Conservation (phyloP, 345 rosid genomes). For the Noccaea caerulescens region DNA sequence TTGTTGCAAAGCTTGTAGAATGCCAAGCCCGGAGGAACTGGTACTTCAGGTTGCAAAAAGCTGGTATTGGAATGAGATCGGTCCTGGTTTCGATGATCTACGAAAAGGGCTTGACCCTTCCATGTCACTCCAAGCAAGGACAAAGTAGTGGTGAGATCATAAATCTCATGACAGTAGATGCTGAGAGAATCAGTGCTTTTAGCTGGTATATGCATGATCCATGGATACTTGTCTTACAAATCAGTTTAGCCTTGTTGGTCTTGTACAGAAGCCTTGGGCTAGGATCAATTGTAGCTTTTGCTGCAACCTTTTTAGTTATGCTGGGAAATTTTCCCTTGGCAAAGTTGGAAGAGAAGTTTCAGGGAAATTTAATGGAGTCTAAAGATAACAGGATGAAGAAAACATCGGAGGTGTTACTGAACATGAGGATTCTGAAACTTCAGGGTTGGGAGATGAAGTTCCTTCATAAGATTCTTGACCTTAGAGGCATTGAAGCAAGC, state of each 20-base stretch:
- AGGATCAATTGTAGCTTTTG: slow-evolving; percentile 58
- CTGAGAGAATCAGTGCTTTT: slow-evolving; percentile 50
- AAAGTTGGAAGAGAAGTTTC: slow-evolving; percentile 59
- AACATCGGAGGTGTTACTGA: slow-evolving; percentile 63
- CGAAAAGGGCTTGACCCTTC: slow-evolving; percentile 62
- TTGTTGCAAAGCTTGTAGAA: slow-evolving; percentile 63
- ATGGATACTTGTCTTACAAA: slow-evolving; percentile 62
- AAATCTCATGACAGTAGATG: slow-evolving; percentile 68
- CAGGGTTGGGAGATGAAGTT: slow-evolving; percentile 75
- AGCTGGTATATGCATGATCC: slow-evolving; percentile 55
- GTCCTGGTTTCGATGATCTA: slow-evolving; percentile 57
- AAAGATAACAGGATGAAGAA: slow-evolving; percentile 71
- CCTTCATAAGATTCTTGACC: slow-evolving; percentile 54
- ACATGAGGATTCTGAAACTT: slow-evolving; percentile 78
- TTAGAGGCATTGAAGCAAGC: slow-evolving; percentile 55
- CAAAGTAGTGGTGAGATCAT: slow-evolving; percentile 72
- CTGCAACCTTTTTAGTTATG: slow-evolving; percentile 59
- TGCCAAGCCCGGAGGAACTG: slow-evolving; percentile 59
- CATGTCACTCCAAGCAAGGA: slow-evolving; percentile 48
- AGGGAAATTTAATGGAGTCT: slow-evolving; percentile 65
- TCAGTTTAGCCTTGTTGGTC: slow-evolving; percentile 53
- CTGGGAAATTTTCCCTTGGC: slow-evolving; percentile 60
- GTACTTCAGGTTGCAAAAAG: slow-evolving; percentile 52
- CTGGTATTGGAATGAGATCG: slow-evolving; percentile 57
- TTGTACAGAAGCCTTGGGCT: slow-evolving; percentile 59